Evolutionary conservation across 1,284 basidiomycete genomes (phyloP), one percentile per base, ranked within the genome.

Genomic region (Ustilago vetiveriae): DNA sequence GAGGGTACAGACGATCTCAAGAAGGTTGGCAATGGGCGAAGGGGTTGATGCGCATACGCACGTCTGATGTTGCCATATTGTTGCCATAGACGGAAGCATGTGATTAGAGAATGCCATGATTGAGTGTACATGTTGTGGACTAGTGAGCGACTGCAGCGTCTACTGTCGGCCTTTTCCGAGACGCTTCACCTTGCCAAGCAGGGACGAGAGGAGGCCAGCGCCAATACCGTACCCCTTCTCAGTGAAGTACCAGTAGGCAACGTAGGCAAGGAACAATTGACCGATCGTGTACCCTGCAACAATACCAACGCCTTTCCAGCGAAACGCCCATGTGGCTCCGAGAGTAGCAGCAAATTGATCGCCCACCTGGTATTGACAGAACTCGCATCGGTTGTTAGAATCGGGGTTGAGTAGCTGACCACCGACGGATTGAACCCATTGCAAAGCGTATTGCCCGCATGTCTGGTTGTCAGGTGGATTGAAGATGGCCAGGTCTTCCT

Each of bases 291-390:
- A 77, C 6, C 58, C 71, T 3, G 68, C 46, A 1, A 77, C 56
- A 33, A 77, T 75, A 14, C 67, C 75, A 2, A 62, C 70, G 30
- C 51, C 55, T 23, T 64, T 62, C 75, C 75, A 77, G 4, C 73
- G 39, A 68, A 75, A 77, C 16, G 17, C 47, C 64, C 69, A 77
- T 4, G 63, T 52, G 4, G 73, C 62, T 13, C 54, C 62, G 7
- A 75, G 42, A 5, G 54, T 60, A 6, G 47, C 48, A 3, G 69
- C 67, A 33, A 67, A 77, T 39, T 74, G 63, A 26, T 73, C 73
- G 19, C 73, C 73, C 3, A 59, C 50, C 23, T 37, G 22, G 54
- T 65, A 75, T 52, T 69, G 72, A 45, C 73, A 76, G 49, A 64
- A 72, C 22, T 49, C 60, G 51, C 73, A 78, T n/a, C 45, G 22